Evolutionary conservation across 2,329 filamentous ascomycete species (phyloP).

Genomic region (Cordyceps sp.): DNA sequence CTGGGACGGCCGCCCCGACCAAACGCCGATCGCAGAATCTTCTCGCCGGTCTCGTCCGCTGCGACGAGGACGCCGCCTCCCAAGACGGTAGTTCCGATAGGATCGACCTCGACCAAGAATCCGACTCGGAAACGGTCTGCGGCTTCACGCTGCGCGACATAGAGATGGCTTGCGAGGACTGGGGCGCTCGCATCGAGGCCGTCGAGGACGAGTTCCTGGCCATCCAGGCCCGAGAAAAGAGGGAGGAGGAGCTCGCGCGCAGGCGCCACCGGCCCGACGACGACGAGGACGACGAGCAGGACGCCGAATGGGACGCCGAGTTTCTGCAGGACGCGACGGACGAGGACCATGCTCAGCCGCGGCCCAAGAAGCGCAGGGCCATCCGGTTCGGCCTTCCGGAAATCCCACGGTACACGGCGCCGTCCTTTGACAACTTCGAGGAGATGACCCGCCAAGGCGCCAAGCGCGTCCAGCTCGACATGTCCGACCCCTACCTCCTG

Average conservation of each 20-base stretch:
- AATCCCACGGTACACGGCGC: conserved; percentile 42
- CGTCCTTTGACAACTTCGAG: conserved; percentile 69
- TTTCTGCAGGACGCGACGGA: conserved; percentile 34
- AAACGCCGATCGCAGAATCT: too few species aligned
- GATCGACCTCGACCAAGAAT: conserved; percentile 32
- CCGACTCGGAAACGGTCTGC: conserved; percentile 49
- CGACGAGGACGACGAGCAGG: conserved; percentile 25
- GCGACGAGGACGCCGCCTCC: conserved; percentile 20
- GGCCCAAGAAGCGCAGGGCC: conserved; percentile 52
- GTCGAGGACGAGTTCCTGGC: conserved; percentile 21
- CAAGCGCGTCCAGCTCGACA: conserved; percentile 66
- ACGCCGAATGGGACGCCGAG: conserved; percentile 48
- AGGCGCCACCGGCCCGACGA: conserved; percentile 12
- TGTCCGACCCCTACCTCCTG: conserved; percentile 76
- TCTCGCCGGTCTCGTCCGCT: conserved; percentile 30
- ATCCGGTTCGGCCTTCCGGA: conserved; percentile 41
- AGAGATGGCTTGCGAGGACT: conserved; percentile 73
- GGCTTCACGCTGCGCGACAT: conserved; percentile 69
- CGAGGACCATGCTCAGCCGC: conserved; percentile 26
- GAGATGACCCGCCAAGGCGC: conserved; percentile 54
- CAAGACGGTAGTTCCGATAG: conserved; percentile 19
- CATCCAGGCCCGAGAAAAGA: conserved; percentile 14
- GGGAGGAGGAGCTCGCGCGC: conserved; percentile 12
- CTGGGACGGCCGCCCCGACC: conserved; percentile 40
- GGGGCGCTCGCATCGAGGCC: conserved; percentile 47